Evolutionary conservation across 495 filamentous ascomycete genomes (phyloP), one percentile per base, ranked within the genome.

Genomic region (Penicillium cinerascens): DNA sequence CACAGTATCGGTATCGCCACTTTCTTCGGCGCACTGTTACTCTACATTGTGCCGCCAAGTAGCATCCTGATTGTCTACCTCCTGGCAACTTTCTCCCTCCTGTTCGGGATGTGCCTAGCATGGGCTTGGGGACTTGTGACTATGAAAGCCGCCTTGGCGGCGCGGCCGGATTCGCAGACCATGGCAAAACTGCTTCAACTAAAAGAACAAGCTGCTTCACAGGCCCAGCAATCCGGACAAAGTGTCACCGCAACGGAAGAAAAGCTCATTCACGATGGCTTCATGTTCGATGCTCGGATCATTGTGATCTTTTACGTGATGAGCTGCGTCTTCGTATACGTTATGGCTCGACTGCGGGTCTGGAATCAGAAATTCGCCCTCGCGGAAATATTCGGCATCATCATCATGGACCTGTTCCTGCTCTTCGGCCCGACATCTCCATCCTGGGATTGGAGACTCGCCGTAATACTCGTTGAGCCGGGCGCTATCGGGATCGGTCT

Each of bases 241-340:
- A 44, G 23, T 8, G n/a, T 27, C 23, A 10, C 11, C 1, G 1
- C 10, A 11, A 33, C 11, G 2, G 29, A 8, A 4, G 42, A 45
- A 18, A 38, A 42, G 9, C 44, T 60, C 3, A 29, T 64, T 8
- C 37, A 55, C 36, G 41, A 60, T 17, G 61, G 61, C 2, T 64
- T 57, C 37, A 58, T 64, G 61, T 47, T 64, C 15, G 61, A 64
- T 44, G 51, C 56, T 15, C 54, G 61, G 7, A 54, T 60, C 26
- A 55, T 57, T 21, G 57, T 44, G 3, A 39, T 64, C 5, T 54
- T 50, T 39, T 58, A 54, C 16, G 56, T 54, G 33, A 40, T 60
- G 27, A 54, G 49, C 20, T 57, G 56, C 20, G 10, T 58, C 9
- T 64, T 60, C 38, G 44, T 64, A 35, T 64, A 64, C 22, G 29